Percentiles rank a stretch among this genome's conserved stretches.
Evolutionary conservation across 192 early-diverging fungal species (phyloP).

Genomic region (Entomortierella beljakovae): DNA sequence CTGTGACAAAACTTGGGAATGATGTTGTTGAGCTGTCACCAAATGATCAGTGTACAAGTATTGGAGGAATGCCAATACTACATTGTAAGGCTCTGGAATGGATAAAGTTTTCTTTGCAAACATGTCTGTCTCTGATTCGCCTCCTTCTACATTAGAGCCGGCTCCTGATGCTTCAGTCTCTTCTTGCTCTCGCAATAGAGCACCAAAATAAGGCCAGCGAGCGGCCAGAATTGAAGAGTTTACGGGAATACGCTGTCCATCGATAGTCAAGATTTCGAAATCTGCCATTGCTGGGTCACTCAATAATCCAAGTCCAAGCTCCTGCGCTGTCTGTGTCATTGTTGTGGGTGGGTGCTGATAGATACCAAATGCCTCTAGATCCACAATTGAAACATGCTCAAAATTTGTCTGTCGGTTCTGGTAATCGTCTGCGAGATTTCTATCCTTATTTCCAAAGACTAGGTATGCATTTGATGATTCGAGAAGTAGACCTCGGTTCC

Average conservation of each 20-base stretch:
- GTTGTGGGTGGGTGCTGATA: constrained; percentile 67
- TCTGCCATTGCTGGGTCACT: constrained; percentile 68
- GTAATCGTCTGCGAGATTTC: constrained; percentile 80
- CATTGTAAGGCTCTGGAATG: constrained; percentile 61
- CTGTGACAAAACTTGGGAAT: constrained; percentile 71
- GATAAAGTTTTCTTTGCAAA: constrained; percentile 55
- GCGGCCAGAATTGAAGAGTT: constrained; percentile 65
- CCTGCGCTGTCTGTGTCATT: constrained; percentile 67
- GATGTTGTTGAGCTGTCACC: constrained; percentile 72
- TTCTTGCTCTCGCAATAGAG: constrained; percentile 54
- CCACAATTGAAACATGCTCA: constrained; percentile 77
- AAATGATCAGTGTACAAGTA: constrained; percentile 76
- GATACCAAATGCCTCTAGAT: constrained; percentile 80
- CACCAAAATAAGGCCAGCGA: constrained; percentile 70
- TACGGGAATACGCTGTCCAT: constrained; percentile 63
- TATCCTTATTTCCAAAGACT: constrained; percentile 77
- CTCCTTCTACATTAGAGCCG: constrained; percentile 15
- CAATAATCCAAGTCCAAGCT: constrained; percentile 68
- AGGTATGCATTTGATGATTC: constrained; percentile 73
- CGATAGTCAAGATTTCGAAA: constrained; percentile 67
- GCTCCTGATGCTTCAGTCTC: constrained; percentile 35
- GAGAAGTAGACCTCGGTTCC: constrained; percentile 80
- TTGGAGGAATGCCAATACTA: constrained; percentile 72
- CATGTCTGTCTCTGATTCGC: constrained; percentile 41
- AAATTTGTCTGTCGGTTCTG: constrained; percentile 84